Percentiles rank a stretch among this genome's conserved stretches.
Conservation (phyloP, 768 basidiomycete genomes). For the Suillus tomentosus region DNA sequence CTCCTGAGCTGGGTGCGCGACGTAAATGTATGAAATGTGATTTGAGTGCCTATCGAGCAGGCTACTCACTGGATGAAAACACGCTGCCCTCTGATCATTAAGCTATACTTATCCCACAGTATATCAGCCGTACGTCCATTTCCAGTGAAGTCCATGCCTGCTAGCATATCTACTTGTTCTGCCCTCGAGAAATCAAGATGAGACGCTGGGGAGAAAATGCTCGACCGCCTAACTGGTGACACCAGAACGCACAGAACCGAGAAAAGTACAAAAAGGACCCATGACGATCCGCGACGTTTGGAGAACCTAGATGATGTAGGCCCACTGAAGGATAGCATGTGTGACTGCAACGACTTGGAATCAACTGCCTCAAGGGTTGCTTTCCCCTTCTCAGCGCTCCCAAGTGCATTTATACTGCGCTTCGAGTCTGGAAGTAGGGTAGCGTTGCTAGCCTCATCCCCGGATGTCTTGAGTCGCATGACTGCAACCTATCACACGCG, state of each 20-base stretch:
- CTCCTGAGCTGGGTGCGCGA: constrained; percentile 51
- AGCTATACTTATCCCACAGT: constrained; percentile 70
- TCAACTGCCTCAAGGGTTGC: background rate
- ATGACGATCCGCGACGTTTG: constrained; percentile 15
- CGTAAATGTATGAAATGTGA: background rate
- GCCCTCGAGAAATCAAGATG: constrained; percentile 7
- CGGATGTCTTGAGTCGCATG: background rate
- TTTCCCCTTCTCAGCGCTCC: constrained; percentile 9
- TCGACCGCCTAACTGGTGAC: constrained; percentile 15
- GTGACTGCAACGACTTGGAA: background rate
- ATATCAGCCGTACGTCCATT: constrained; percentile 42
- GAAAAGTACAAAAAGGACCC: constrained; percentile 20
- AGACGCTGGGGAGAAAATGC: background rate
- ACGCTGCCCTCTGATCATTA: constrained; percentile 68
- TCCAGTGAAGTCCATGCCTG: constrained; percentile 20
- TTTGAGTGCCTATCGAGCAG: background rate
- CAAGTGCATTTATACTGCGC: constrained; percentile 6
- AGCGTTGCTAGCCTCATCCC: constrained; percentile 10
- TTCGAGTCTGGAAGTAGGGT: background rate
- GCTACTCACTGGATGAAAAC: constrained; percentile 67
- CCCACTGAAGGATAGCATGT: constrained; percentile 9
- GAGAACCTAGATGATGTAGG: background rate
- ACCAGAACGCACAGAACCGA: constrained; percentile 21
- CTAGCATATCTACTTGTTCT: constrained; percentile 1
- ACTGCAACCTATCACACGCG: constrained; percentile 6